Base-by-base conservation (phyloP, 2,329 filamentous ascomycete genomes). In the Pseudohalonectria lignicola region DNA sequence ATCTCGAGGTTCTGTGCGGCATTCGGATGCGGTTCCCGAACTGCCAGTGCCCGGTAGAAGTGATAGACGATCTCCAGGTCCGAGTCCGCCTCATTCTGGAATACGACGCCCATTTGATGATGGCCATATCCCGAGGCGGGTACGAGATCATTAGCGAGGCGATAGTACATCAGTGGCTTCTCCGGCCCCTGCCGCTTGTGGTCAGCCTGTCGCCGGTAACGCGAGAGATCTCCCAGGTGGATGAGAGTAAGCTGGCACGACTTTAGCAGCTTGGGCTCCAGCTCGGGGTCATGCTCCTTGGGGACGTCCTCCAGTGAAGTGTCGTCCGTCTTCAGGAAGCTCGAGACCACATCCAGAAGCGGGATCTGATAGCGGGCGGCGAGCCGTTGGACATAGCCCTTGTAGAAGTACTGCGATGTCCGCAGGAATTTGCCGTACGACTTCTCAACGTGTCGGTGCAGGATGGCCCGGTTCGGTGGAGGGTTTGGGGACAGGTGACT, bases 21-120 rank as follows among this genome's bases (percentile, higher is more conserved):
- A 33, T 80, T 73, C 0, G 82, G 80, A 52, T 92, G 80, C 4
- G 87, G 86, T 30, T 79, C 68, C 37, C 78, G 69, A 23, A 86
- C 79, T 8, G 79, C 79, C 47, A 92, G 71, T 13, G 88, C 81
- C 45, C 88, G 80, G 54, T 94, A 92, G 30, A 96, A 76, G 56
- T 94, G 79, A 58, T 95, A 96, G 21, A 93, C 81, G 9, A 86
- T 80, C 43, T 86, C 77, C 36, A 96, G 72, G 54, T 49, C 45
- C 10, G 93, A 83, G 47, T 90, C 82, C 41, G 73, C 74, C 49
- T 88, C 77, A 38, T 82, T 79, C 34, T 86, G 72, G 42, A 82
- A 81, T 42, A 96, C 81, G 26, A 96, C 84, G 26, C 85, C 88
- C 56, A 92, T 77, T 57, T 96, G 92, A 52, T 98, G 90, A 52